Evolutionary conservation across 768 basidiomycete genomes (phyloP), one percentile per base, ranked within the genome.

Genomic region (Termitomyces sp.): DNA sequence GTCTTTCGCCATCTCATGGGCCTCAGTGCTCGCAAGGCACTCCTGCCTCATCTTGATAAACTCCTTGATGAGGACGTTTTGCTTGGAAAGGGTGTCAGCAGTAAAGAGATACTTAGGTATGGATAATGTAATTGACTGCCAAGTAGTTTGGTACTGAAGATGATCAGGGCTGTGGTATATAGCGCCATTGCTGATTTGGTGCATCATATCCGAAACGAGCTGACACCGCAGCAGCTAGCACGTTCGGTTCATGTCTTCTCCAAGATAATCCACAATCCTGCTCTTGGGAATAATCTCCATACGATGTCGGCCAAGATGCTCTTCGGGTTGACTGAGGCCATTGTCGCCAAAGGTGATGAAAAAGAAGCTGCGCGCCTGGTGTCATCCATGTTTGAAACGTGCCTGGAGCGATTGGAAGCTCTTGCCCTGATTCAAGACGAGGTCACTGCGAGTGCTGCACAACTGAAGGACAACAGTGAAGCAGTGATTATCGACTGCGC

Each of bases 221-320:
- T 98, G 40, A 84, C 85, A 2, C 77, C 87, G 5, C 70, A 81
- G 9, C 94, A 96, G 65, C 76, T 98, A 20, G 78, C 84, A 4
- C 83, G 84, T 18, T 84, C 96, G 57, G 85, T 94, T 26, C 85
- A 89, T 64, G 83, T 91, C 54, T 97, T 92, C 69, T 90, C 94
- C 1, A 85, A 87, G 50, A 85, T 92, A 66, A 82, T 97, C 51
- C 96, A 98, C 73, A 94, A 97, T 67, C 83, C 91, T 2, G 85
- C 90, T 20, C 81, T 95, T 47, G 80, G 84, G 9, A 86, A 82
- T 63, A 86, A 83, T 56, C 83, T 95, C 35, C 94, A 98, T 66
- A 92, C 91, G 13, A 80, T 98, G 68, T 92, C 91, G 62, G 88
- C 90, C 53, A 98, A 98, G 72, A 86, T 97, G 74, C 86, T 98